Evolutionary conservation across 257 asterid species (phyloP).

Genomic region (Solanum virginianum): DNA sequence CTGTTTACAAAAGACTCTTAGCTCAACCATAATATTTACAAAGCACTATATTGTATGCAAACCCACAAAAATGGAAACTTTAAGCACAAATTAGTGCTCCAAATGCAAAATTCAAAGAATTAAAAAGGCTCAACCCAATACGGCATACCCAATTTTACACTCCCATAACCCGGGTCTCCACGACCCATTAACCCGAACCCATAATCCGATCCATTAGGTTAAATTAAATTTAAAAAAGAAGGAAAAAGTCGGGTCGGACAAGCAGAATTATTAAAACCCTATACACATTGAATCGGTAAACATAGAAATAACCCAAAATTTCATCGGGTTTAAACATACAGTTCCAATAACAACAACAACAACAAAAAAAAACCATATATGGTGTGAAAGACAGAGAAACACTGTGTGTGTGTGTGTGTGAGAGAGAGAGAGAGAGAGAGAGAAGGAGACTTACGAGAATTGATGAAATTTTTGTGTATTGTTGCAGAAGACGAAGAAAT

Average conservation of each 20-base stretch:
- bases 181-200: constrained; percentile 21
- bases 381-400: background rate
- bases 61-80: background rate
- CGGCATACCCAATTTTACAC: background rate
- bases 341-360: background rate
- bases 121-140: background rate
- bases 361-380: background rate
- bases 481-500: background rate
- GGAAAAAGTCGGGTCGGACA: background rate
- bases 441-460: background rate
- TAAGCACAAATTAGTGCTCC: background rate
- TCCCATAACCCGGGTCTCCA: background rate
- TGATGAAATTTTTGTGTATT: constrained; percentile 13
- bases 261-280: background rate
- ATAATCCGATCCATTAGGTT: background rate
- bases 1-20: background rate
- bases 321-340: background rate
- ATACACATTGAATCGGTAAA: constrained; percentile 5
- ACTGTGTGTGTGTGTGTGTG: background rate
- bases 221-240: background rate
- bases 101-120: background rate
- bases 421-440: background rate
- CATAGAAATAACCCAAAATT: background rate
- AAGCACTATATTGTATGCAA: background rate
- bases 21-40: background rate